A percentile compares a stretch with the other conserved stretches of the same genome.
phyloP scores from a whole-genome alignment of 352 stramenopile genomes.

The Globisporangium irregulare region DNA sequence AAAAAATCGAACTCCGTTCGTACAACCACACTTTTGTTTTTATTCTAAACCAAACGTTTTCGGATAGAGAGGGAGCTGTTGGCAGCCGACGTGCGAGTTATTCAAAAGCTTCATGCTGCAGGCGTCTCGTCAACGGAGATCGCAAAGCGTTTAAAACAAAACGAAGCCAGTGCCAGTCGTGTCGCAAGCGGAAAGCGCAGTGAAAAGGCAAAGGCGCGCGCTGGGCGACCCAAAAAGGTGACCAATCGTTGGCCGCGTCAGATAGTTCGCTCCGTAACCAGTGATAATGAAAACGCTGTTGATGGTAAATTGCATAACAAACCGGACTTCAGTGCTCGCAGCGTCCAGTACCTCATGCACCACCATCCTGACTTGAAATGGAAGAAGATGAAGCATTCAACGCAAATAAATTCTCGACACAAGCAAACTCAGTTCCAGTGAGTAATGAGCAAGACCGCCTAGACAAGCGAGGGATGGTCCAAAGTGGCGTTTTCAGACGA shows the following conservation, averaged over 20 bases:
- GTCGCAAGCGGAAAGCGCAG: not conserved
- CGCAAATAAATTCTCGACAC: not conserved
- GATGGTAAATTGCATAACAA: not conserved
- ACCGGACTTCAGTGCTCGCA: not conserved
- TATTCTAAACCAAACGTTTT: too few species aligned
- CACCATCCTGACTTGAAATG: not conserved
- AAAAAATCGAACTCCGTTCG: too few species aligned
- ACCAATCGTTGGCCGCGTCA: too few species aligned
- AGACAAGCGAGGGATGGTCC: not conserved
- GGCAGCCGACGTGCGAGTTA: not conserved
- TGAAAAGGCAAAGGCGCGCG: too few species aligned
- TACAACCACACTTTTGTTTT: too few species aligned
- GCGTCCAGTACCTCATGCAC: too few species aligned
- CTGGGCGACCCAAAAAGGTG: too few species aligned
- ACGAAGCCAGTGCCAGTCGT: not conserved
- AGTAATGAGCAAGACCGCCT: not conserved
- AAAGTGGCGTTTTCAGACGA: not conserved
- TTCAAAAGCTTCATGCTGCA: slow-evolving; percentile 2
- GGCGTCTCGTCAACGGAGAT: not conserved
- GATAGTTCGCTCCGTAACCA: not conserved
- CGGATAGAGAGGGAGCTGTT: too few species aligned
- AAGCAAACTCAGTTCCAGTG: not conserved
- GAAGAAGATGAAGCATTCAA: not conserved
- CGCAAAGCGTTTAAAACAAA: not conserved
- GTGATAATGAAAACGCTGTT: not conserved